These are phyloP conservation scores for Tolypocladium tundrense DNA, from an alignment of 2,329 filamentous ascomycete species.

Conservation along the genomic window DNA sequence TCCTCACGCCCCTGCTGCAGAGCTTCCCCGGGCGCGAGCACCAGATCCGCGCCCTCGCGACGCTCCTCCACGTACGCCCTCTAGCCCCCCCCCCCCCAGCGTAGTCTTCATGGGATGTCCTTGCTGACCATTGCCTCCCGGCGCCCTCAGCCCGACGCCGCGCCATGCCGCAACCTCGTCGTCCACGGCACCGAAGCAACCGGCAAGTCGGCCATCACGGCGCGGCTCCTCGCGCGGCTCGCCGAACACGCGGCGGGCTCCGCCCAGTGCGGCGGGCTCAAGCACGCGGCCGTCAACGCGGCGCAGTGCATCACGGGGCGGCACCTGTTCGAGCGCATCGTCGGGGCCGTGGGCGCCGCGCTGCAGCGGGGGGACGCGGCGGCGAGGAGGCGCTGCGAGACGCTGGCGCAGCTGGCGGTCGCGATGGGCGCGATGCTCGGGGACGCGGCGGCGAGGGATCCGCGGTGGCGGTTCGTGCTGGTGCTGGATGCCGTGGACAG, in stretches of 20 bases:
- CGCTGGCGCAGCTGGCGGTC: slow-evolving; percentile 63
- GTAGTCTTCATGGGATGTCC: not conserved
- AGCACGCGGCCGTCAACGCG: slow-evolving; percentile 55
- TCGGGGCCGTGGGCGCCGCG: slow-evolving; percentile 47
- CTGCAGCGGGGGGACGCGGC: slow-evolving; percentile 28
- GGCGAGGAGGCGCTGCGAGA: slow-evolving; percentile 54
- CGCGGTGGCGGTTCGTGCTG: slow-evolving; percentile 57
- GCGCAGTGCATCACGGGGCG: slow-evolving; percentile 69
- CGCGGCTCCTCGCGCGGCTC: slow-evolving; percentile 28
- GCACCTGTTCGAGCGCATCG: slow-evolving; percentile 65
- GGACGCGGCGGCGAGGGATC: slow-evolving; percentile 23
- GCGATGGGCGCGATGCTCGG: slow-evolving; percentile 58
- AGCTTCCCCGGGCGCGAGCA: slow-evolving; percentile 46
- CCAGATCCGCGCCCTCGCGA: slow-evolving; percentile 48
- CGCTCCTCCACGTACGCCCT: slow-evolving; percentile 38
- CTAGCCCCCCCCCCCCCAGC: not conserved
- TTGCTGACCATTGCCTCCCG: not conserved
- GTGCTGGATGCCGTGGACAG: slow-evolving; percentile 83
- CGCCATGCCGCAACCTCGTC: slow-evolving; percentile 64
- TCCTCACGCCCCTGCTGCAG: slow-evolving; percentile 33
- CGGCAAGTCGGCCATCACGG: slow-evolving; percentile 68
- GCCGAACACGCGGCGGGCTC: slow-evolving; percentile 8
- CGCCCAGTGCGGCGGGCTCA: slow-evolving; percentile 23
- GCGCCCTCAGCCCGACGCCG: slow-evolving; percentile 44
- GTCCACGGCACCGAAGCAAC: slow-evolving; percentile 79